phyloP scores from a whole-genome alignment of 768 basidiomycete genomes.

The Tylopilus vinaceipallidus region DNA sequence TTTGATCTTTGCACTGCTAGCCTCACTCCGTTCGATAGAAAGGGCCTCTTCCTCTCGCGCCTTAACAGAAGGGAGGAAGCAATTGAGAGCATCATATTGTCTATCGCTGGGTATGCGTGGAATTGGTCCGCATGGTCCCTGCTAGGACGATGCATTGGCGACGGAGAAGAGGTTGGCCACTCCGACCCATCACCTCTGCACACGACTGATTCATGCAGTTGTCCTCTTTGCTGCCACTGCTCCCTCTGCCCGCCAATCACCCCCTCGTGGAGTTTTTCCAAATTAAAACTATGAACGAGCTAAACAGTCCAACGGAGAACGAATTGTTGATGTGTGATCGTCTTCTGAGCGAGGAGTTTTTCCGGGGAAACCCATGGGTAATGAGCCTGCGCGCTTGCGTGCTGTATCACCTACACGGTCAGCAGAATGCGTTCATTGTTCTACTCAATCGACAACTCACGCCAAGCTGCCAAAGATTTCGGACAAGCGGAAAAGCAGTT shows the following conservation, averaged over 20 bases:
- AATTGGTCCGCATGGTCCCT: constrained; percentile 95
- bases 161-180: constrained; percentile 75
- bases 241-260: constrained; percentile 50
- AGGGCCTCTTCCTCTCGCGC: constrained; percentile 79
- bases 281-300: constrained; percentile 83
- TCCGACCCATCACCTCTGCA: background rate
- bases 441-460: constrained; percentile 1
- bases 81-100: constrained; percentile 74
- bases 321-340: constrained; percentile 81
- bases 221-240: constrained; percentile 41
- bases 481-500: constrained; percentile 83
- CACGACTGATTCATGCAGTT: constrained; percentile 33
- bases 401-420: constrained; percentile 88
- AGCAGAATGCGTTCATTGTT: constrained; percentile 23
- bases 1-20: background rate
- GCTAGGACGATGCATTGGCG: constrained; percentile 74
- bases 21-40: constrained; percentile 43
- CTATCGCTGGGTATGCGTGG: constrained; percentile 79
- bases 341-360: constrained; percentile 66
- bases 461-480: constrained; percentile 59
- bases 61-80: constrained; percentile 81
- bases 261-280: constrained; percentile 73
- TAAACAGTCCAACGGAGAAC: constrained; percentile 85
- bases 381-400: constrained; percentile 85
- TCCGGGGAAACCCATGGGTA: constrained; percentile 81